Conservation (phyloP, 371 early-diverging fungal genomes). For the Umbelopsis sp. region DNA sequence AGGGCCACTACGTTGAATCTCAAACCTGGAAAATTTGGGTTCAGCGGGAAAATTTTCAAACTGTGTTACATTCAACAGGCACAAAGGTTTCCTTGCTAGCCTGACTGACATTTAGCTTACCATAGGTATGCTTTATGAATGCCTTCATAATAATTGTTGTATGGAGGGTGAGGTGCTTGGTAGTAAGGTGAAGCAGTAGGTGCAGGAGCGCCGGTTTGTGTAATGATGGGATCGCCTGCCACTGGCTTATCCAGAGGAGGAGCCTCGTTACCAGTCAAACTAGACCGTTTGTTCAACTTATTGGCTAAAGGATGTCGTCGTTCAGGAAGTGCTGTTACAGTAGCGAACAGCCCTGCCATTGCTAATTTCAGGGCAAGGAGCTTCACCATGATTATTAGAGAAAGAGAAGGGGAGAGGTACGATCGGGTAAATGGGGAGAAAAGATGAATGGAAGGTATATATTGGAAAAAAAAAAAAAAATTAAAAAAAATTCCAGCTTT, state of each 20-base stretch:
- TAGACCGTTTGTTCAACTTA: background rate
- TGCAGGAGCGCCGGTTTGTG: constrained; percentile 17
- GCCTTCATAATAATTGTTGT: constrained; percentile 3
- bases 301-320: background rate
- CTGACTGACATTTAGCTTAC: background rate
- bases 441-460: background rate
- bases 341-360: constrained; percentile 1
- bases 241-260: constrained; percentile 14
- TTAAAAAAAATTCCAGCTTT: background rate
- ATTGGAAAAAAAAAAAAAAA: background rate
- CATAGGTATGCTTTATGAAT: constrained; percentile 18
- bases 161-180: constrained; percentile 13
- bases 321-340: constrained; percentile 8
- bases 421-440: background rate
- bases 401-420: background rate
- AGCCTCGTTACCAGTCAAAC: constrained; percentile 12
- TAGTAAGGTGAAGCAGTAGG: constrained; percentile 10
- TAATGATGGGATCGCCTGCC: constrained; percentile 14
- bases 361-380: constrained; percentile 17
- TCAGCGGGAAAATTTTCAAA: background rate
- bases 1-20: constrained; percentile 32
- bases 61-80: background rate
- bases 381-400: background rate
- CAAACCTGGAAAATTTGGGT: constrained; percentile 19
- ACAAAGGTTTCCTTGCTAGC: background rate